Evolutionary conservation across 257 asterid species (phyloP), one percentile per base, ranked within the genome.

Genomic region (Solanum peruvianum): DNA sequence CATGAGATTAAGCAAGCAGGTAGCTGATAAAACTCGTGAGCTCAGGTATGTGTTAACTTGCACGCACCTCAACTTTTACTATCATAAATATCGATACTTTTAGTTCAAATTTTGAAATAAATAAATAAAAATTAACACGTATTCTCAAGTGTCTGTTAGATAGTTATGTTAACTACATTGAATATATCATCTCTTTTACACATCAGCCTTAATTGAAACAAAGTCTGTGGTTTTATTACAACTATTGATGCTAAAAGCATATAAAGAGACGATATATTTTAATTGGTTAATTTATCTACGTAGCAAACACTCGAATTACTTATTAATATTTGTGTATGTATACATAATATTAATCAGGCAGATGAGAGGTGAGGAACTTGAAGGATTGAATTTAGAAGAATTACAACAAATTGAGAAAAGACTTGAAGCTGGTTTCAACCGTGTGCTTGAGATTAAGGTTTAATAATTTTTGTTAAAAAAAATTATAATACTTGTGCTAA

Each of bases 351-450:
- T 1, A 9, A 37, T 20, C 90, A 89, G 93, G 88, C 89, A 78
- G 67, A 85, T 91, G 88, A 90, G 58, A 84, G 93, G 92, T 16
- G 92, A 88, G 88, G 93, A 91, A 67, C 91, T 91, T 83, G 88
- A 88, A 83, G 92, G 92, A 69, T 56, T 91, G 64, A 88, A 56
- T n/a, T 29, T 91, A 25, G 92, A 88, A 20, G 92, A 91, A 81
- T 85, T 91, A 60, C 93, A 88, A 76, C 90, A 87, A 84, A 78
- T 90, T 49, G 92, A 91, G 88, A 88, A 87, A 88, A 83, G 11
- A 27, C 89, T 90, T 56, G 90, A 91, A 78, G 45, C 66, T 76
- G 93, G 92, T 71, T 86, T 90, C 33, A 85, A 87, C 11, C 90
- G 90, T 47, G 93, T 91, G 42, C 87, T 91, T 78, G 85, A 86